Evolutionary conservation across 495 filamentous ascomycete genomes (phyloP).

Genomic region (Xylaria acuta): DNA sequence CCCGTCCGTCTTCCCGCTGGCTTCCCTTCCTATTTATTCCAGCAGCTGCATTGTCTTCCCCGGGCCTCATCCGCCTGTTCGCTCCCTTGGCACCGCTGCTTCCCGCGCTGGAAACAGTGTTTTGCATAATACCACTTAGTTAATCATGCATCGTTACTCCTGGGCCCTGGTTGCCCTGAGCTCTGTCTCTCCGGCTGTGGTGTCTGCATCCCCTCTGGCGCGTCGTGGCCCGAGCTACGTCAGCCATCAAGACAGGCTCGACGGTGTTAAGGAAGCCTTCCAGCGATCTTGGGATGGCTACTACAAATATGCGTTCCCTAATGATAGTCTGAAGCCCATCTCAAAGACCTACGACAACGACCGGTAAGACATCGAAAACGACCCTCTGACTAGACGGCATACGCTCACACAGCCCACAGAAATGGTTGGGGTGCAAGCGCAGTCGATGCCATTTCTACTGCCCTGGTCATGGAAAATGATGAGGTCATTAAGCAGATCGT

Average conservation of each 20-base stretch:
- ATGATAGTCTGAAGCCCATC: slow-evolving; percentile 77
- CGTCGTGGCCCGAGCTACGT: slow-evolving; percentile 37
- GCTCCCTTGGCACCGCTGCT: slow-evolving; percentile 13
- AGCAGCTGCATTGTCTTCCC: slow-evolving; percentile 15
- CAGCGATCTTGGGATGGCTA: slow-evolving; percentile 82
- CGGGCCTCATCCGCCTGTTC: slow-evolving; percentile 5
- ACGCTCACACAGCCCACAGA: slow-evolving; percentile 46
- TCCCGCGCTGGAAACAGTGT: slow-evolving; percentile 1
- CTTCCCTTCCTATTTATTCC: slow-evolving; percentile 18
- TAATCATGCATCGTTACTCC: slow-evolving; percentile 21
- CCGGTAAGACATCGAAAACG: slow-evolving; percentile 55
- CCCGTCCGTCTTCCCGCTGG: not conserved
- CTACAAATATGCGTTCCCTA: slow-evolving; percentile 76
- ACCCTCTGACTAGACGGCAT: not conserved
- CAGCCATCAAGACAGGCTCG: slow-evolving; percentile 51
- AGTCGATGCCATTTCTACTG: slow-evolving; percentile 82
- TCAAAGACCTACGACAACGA: slow-evolving; percentile 70
- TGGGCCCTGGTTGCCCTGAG: slow-evolving; percentile 25
- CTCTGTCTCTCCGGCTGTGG: slow-evolving; percentile 22
- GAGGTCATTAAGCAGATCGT: slow-evolving; percentile 73
- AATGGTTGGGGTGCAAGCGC: slow-evolving; percentile 90
- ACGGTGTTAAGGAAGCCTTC: slow-evolving; percentile 78
- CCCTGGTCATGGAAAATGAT: slow-evolving; percentile 74
- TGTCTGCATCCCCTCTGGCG: slow-evolving; percentile 29
- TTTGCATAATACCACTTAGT: slow-evolving; percentile 10